Base-by-base conservation (phyloP, 495 filamentous ascomycete genomes). In the Aspergillus asperescens region DNA sequence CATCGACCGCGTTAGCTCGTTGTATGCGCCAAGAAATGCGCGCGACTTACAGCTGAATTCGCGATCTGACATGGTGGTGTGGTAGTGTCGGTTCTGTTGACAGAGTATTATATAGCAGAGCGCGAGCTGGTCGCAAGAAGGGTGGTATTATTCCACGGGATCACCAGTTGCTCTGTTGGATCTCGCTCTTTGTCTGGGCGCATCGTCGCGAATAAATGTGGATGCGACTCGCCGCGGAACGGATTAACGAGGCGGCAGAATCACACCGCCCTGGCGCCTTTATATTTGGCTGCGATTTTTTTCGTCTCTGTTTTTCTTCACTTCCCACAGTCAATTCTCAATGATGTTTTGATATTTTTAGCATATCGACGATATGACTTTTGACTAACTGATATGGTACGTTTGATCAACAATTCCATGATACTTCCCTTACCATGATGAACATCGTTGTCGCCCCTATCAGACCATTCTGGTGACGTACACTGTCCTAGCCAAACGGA, bases 371-470 rank as follows among this genome's bases (percentile, higher is more conserved):
- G 20, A n/a, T 2, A 25, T 25, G 23, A n/a, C 44, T 31, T 32
- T 27, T 42, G 50, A 68, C 58, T 69, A 67, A 62, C 53, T 44
- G 28, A 58, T 61, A 68, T 68, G 70, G 71, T 76, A 72, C 61
- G 71, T 60, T 45, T 52, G 47, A 43, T 51, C 53, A n/a, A 28
- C 43, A 48, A 56, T 51, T 34, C 25, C 7, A 42, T 32, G 42
- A 48, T 57, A 22, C 24, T 54, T 56, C 55, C 44, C 47, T 61
- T 74, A 69, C 67, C 63, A 83, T 89, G 88, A 93, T 92, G 88
- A 93, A 77, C 75, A 70, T 76, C 74, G 76, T 81, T 93, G 88
- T 92, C 88, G 88, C 88, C 88, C 88, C 88, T 88, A 90, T 90
- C 88, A 82, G 81, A 92, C 85, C 72, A 76, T 67, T 72, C 67